phyloP scores from a whole-genome alignment of 1,139 yeast species.

The Candida tetrigidarum region DNA sequence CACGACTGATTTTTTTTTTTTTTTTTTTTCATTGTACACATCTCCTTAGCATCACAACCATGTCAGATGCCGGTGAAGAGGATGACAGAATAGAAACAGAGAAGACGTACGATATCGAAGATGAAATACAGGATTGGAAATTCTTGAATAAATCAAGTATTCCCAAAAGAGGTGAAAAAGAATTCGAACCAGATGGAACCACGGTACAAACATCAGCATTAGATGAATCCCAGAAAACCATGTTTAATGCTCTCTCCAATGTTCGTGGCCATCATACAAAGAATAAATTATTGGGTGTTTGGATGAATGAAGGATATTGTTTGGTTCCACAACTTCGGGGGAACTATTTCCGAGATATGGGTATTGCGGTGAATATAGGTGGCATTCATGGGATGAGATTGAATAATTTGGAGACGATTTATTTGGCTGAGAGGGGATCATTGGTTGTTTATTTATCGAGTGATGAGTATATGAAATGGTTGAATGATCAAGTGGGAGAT shows the following conservation, averaged over 20 bases:
- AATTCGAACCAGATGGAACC: conserved; percentile 85
- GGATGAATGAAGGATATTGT: conserved; percentile 47
- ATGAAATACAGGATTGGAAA: conserved; percentile 76
- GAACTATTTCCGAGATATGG: conserved; percentile 74
- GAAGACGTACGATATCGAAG: conserved; percentile 39
- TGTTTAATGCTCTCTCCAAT: conserved; percentile 69
- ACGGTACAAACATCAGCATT: conserved; percentile 56
- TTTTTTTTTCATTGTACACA: not conserved
- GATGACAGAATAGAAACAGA: conserved; percentile 13
- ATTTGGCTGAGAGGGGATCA: conserved; percentile 84
- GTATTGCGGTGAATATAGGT: conserved; percentile 45
- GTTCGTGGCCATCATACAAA: conserved; percentile 64
- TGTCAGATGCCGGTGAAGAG: conserved; percentile 4
- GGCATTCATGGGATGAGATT: conserved; percentile 42
- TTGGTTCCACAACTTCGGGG: conserved; percentile 68
- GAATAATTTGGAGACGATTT: conserved; percentile 69
- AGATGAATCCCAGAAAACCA: conserved; percentile 61
- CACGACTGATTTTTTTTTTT: conserved; percentile 1
- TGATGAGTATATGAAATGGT: conserved; percentile 21
- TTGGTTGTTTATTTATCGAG: conserved; percentile 54
- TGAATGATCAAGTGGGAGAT: conserved; percentile 25
- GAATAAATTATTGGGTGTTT: conserved; percentile 49
- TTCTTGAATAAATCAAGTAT: conserved; percentile 35
- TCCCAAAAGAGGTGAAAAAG: conserved; percentile 84
- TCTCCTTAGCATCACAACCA: not conserved